Percentiles rank a stretch among this genome's conserved stretches.
Evolutionary conservation across 768 basidiomycete genomes (phyloP).

Genomic region (Hirschioporus abietinus): DNA sequence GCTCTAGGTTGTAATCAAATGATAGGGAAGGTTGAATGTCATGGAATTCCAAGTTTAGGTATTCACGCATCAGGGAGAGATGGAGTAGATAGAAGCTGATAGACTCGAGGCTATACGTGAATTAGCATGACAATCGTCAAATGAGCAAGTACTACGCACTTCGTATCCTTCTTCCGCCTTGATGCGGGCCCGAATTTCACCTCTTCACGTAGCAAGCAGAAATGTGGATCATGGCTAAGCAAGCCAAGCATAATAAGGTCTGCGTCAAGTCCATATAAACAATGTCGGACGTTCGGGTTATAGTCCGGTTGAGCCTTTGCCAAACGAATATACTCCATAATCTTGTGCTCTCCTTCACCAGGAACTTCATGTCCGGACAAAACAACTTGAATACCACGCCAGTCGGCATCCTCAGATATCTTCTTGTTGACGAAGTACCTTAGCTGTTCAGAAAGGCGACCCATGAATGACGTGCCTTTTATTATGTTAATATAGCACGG

Average conservation of each 20-base stretch:
- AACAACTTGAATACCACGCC: slow-evolving; percentile 88
- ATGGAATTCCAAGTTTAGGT: slow-evolving; percentile 92
- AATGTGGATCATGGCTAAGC: slow-evolving; percentile 97
- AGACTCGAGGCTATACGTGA: slow-evolving; percentile 47
- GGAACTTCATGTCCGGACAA: slow-evolving; percentile 97
- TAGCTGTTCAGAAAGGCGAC: slow-evolving; percentile 82
- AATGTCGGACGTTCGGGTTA: slow-evolving; percentile 95
- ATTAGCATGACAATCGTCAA: not conserved
- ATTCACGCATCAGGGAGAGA: slow-evolving; percentile 91
- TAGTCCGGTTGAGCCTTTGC: slow-evolving; percentile 94
- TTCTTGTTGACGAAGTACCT: slow-evolving; percentile 98
- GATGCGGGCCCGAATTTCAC: slow-evolving; percentile 90
- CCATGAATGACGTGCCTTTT: slow-evolving; percentile 93
- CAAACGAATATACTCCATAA: slow-evolving; percentile 97
- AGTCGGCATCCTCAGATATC: slow-evolving; percentile 93
- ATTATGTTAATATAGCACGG: slow-evolving; percentile 2
- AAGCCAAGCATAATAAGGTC: slow-evolving; percentile 98
- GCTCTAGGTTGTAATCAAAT: slow-evolving; percentile 86
- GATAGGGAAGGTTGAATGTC: slow-evolving; percentile 59
- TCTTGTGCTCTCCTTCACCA: slow-evolving; percentile 99
- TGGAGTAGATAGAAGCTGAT: slow-evolving; percentile 95
- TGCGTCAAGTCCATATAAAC: slow-evolving; percentile 96
- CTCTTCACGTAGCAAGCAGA: slow-evolving; percentile 94
- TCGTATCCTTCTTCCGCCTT: slow-evolving; percentile 55
- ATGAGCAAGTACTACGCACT: slow-evolving; percentile 38